phyloP scores from a whole-genome alignment of 2,329 filamentous ascomycete species.

The Cryoendolithus antarcticus region DNA sequence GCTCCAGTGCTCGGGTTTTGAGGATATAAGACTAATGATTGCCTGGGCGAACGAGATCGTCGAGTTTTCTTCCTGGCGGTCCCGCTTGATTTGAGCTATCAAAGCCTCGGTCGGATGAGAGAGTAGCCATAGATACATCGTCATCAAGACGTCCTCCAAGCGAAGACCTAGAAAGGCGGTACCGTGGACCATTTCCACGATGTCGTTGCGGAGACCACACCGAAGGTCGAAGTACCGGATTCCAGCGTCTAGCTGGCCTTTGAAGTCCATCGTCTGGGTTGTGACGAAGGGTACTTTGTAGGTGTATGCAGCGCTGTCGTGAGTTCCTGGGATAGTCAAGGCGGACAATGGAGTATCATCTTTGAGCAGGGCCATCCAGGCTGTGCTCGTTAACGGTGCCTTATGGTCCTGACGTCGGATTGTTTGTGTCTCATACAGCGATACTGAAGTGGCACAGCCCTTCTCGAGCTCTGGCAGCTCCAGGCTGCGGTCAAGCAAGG shows the following conservation, averaged over 20 bases:
- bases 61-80: conserved; percentile 20
- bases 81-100: conserved; percentile 25
- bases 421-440: too few relatives aligned
- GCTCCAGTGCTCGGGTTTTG: conserved; percentile 20
- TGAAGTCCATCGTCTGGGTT: conserved; percentile 20
- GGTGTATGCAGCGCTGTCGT: conserved; percentile 25
- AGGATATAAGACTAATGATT: conserved; percentile 17
- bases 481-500: too few relatives aligned
- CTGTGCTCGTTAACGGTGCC: conserved; percentile 3
- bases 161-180: conserved; percentile 17
- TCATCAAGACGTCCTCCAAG: conserved; percentile 16
- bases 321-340: conserved; percentile 24
- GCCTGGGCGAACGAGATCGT: conserved; percentile 27
- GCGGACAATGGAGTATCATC: conserved; percentile 16
- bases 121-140: conserved; percentile 19
- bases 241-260: conserved; percentile 20
- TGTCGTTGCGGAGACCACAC: conserved; percentile 20
- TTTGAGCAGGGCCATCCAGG: conserved; percentile 18
- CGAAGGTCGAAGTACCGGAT: conserved; percentile 27
- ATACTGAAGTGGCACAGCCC: too few relatives aligned
- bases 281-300: conserved; percentile 22
- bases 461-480: too few relatives aligned
- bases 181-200: conserved; percentile 26
- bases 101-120: conserved; percentile 20
- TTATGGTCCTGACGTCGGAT: too few relatives aligned